Percentiles rank a stretch among this genome's conserved stretches.
These are phyloP conservation scores for Lasiodiplodia citricola DNA, from an alignment of 2,329 filamentous ascomycete species.

Conservation along the genomic window DNA sequence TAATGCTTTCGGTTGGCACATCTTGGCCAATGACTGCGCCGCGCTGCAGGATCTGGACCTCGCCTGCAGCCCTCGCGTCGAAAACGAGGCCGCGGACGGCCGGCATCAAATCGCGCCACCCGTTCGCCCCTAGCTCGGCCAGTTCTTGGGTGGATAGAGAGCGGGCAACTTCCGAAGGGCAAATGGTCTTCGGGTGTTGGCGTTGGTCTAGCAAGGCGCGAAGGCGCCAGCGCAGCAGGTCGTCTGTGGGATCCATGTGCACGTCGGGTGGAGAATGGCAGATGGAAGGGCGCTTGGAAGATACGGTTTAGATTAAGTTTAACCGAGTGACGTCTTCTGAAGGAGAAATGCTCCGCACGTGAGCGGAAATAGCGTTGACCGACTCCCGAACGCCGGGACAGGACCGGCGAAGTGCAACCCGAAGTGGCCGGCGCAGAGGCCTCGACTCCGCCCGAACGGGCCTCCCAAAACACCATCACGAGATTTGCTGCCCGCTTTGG, in stretches of 20 bases:
- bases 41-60: conserved; percentile 57
- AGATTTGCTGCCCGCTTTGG: not conserved
- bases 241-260: conserved; percentile 1
- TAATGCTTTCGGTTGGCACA: conserved; percentile 44
- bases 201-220: conserved; percentile 39
- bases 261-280: not conserved
- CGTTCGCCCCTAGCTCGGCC: conserved; percentile 30
- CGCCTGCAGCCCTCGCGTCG: conserved; percentile 46
- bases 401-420: not conserved
- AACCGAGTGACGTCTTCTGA: conserved; percentile 12
- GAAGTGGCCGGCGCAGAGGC: not conserved
- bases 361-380: not conserved
- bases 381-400: not conserved
- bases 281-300: not conserved
- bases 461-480: conserved; percentile 4
- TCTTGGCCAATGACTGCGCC: conserved; percentile 47
- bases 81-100: conserved; percentile 49
- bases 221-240: conserved; percentile 33
- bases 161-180: conserved; percentile 58
- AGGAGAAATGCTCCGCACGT: not conserved
- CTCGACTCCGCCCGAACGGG: not conserved
- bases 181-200: conserved; percentile 56
- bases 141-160: conserved; percentile 51
- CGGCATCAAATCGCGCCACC: conserved; percentile 57
- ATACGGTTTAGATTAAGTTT: conserved; percentile 22